These are phyloP conservation scores for Miamiensis avidus DNA, from an alignment of 169 alveolate genomes.

Conservation along the genomic window DNA sequence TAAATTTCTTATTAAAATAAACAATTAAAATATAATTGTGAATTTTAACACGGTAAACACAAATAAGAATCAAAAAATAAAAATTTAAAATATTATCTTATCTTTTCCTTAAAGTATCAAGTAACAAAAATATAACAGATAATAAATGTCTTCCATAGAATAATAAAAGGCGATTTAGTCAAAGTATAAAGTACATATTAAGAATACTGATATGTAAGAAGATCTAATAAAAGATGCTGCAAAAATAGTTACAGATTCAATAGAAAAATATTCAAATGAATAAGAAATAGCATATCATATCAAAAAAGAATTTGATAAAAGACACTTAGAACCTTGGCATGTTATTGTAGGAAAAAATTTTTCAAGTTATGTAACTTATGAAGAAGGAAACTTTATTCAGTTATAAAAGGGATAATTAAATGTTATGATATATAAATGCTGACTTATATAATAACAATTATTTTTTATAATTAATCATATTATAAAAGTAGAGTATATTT, in stretches of 20 bases:
- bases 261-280: background rate
- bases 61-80: too few relatives aligned
- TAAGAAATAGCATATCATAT: background rate
- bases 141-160: too few relatives aligned
- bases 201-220: background rate
- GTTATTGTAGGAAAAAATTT: constrained; percentile 23
- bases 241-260: background rate
- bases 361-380: constrained; percentile 20
- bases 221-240: background rate
- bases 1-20: too few relatives aligned
- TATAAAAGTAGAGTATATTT: too few relatives aligned
- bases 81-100: too few relatives aligned
- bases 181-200: too few relatives aligned
- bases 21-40: too few relatives aligned
- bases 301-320: constrained; percentile 8
- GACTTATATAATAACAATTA: background rate
- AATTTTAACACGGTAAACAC: too few relatives aligned
- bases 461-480: too few relatives aligned
- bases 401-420: constrained; percentile 14
- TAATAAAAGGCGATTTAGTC: background rate
- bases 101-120: too few relatives aligned
- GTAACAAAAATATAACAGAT: too few relatives aligned
- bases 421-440: constrained; percentile 4
- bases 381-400: constrained; percentile 20
- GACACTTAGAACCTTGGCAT: constrained; percentile 33